These are phyloP conservation scores for Aureobasidium sp. DNA, from an alignment of 2,329 filamentous ascomycete genomes.

Conservation along the genomic window DNA sequence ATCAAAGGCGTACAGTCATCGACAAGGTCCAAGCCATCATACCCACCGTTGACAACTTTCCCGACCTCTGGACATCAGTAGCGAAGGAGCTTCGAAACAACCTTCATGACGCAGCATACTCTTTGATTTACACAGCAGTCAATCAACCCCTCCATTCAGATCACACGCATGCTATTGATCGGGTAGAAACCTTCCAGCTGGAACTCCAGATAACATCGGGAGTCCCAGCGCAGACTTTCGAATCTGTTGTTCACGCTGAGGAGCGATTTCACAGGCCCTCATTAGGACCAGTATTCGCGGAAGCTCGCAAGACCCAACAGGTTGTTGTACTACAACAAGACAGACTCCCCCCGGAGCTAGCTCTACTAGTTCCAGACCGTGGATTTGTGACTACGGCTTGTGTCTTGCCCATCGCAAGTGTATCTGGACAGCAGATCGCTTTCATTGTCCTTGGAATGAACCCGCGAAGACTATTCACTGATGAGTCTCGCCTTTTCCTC, in stretches of 20 bases:
- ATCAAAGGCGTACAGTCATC: slow-evolving; percentile 11
- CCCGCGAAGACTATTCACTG: slow-evolving; percentile 29
- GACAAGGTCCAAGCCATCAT: slow-evolving; percentile 11
- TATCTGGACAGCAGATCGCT: slow-evolving; percentile 28
- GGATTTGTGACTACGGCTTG: slow-evolving; percentile 12
- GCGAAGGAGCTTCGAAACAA: slow-evolving; percentile 7
- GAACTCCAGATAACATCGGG: slow-evolving; percentile 15
- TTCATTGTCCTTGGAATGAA: slow-evolving; percentile 33
- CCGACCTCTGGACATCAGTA: slow-evolving; percentile 13
- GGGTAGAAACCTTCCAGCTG: slow-evolving; percentile 3
- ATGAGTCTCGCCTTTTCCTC: slow-evolving; percentile 31
- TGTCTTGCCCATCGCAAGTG: slow-evolving; percentile 17
- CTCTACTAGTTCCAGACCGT: slow-evolving; percentile 4
- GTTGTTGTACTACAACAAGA: slow-evolving; percentile 7
- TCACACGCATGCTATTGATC: background rate
- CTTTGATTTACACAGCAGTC: slow-evolving; percentile 14
- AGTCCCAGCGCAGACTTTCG: background rate
- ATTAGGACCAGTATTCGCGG: slow-evolving; percentile 6
- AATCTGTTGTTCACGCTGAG: slow-evolving; percentile 11
- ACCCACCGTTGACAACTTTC: slow-evolving; percentile 3
- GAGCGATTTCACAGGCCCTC: background rate
- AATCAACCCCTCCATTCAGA: slow-evolving; percentile 7
- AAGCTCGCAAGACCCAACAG: slow-evolving; percentile 9
- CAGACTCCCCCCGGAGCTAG: slow-evolving; percentile 8
- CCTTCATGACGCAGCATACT: slow-evolving; percentile 10